Percentiles rank a stretch among this genome's conserved stretches.
These are phyloP conservation scores for Calonectria ilicicola DNA, from an alignment of 2,329 filamentous ascomycete species.

Conservation along the genomic window DNA sequence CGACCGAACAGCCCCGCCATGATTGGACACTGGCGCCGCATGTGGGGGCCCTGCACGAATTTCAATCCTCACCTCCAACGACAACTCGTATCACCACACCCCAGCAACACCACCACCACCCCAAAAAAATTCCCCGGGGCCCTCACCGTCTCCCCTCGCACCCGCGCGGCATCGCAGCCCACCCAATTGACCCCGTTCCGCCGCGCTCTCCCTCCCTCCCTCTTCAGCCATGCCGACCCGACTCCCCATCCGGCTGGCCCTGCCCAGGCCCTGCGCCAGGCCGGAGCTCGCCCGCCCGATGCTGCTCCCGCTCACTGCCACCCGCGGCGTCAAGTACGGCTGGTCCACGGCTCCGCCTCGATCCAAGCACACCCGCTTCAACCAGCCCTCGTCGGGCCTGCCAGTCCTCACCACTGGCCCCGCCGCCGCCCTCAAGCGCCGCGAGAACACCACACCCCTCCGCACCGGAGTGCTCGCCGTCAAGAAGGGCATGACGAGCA, in stretches of 20 bases:
- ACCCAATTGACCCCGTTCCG: slow-evolving; percentile 29
- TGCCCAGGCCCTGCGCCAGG: slow-evolving; percentile 51
- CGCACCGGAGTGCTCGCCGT: slow-evolving; percentile 86
- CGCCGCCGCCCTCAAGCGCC: slow-evolving; percentile 70
- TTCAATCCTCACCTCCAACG: slow-evolving; percentile 1
- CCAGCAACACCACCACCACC: slow-evolving; percentile 13
- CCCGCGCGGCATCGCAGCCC: slow-evolving; percentile 23
- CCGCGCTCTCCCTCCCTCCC: no score
- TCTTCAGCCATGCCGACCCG: slow-evolving; percentile 55
- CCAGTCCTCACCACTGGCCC: slow-evolving; percentile 69
- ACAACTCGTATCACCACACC: slow-evolving; percentile 2
- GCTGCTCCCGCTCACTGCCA: slow-evolving; percentile 59
- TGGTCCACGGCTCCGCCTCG: slow-evolving; percentile 69
- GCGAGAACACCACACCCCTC: slow-evolving; percentile 68
- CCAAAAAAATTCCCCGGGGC: not conserved
- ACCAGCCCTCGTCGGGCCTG: slow-evolving; percentile 67
- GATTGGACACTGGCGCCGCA: not conserved
- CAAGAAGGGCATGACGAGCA: slow-evolving; percentile 96
- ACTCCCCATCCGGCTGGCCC: slow-evolving; percentile 58
- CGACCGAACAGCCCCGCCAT: not conserved
- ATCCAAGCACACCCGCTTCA: slow-evolving; percentile 69
- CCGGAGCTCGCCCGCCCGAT: slow-evolving; percentile 49
- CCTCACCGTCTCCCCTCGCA: slow-evolving; percentile 18
- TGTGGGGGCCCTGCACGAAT: slow-evolving; percentile 2
- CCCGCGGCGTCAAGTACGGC: slow-evolving; percentile 68